Evolutionary conservation across 2,329 filamentous ascomycete species (phyloP).

Genomic region (Botrytis aclada): DNA sequence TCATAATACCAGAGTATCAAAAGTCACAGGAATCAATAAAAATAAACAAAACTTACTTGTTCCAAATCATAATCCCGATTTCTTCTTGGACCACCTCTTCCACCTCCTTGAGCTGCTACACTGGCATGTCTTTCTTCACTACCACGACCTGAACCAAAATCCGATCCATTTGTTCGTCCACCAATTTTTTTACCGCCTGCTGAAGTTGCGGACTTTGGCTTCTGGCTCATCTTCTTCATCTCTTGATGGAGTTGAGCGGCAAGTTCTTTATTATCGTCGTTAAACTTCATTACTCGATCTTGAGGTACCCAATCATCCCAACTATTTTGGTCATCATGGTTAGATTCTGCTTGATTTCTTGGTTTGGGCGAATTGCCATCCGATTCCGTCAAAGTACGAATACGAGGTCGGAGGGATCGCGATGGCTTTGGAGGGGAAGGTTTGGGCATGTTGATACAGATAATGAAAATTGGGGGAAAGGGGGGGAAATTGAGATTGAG

Average conservation of each 20-base stretch:
- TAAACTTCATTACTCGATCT: slow-evolving; percentile 91
- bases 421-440: not conserved
- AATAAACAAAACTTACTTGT: slow-evolving; percentile 66
- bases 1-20: not conserved
- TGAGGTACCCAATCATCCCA: slow-evolving; percentile 99
- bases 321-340: slow-evolving; percentile 13
- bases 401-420: not conserved
- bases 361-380: not conserved
- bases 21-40: slow-evolving; percentile 27
- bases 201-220: slow-evolving; percentile 47
- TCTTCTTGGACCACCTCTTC: slow-evolving; percentile 64
- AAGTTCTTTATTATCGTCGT: slow-evolving; percentile 90
- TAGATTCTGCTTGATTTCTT: not conserved
- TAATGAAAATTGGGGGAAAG: not conserved
- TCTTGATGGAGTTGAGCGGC: slow-evolving; percentile 70
- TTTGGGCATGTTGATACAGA: not conserved
- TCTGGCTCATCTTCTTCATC: slow-evolving; percentile 48
- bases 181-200: slow-evolving; percentile 57
- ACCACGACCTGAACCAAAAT: slow-evolving; percentile 63
- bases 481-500: not conserved
- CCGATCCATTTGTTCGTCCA: slow-evolving; percentile 52
- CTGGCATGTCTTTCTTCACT: slow-evolving; percentile 73
- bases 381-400: not conserved
- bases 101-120: slow-evolving; percentile 53
- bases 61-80: slow-evolving; percentile 80